Evolutionary conservation across 306 rosid genomes (phyloP), one percentile per base, ranked within the genome.

Genomic region (Macrotyloma uniflorum): DNA sequence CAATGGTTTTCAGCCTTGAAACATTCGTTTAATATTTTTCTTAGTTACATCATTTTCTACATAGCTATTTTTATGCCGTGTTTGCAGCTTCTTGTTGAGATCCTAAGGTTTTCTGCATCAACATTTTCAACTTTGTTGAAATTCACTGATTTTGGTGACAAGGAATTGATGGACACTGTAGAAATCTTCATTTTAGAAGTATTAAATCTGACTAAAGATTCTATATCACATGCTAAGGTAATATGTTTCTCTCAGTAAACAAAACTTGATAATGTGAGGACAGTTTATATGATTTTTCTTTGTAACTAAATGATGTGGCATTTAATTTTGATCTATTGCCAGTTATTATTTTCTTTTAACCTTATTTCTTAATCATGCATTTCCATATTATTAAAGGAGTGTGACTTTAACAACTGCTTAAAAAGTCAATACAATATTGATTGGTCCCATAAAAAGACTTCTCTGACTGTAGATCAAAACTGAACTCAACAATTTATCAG

Each of bases 31-130:
- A 9, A 45, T 79, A 15, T 51, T 70, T 82, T 55, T 79, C 79
- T 28, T 35, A 49, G 58, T 59, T 69, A 45, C 58, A 76, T 83
- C 35, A 70, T 59, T 23, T 72, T 64, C 79, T 58, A 65, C 55
- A 69, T 26, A 16, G 47, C 78, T 69, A 57, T 76, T 67, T 77
- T 83, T 67, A 47, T 62, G 23, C 55, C 83, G 33, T 42, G 47
- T 42, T 42, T 82, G 88, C 93, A 95, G 98, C 90, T 95, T 72
- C 95, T 95, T 67, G 71, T 79, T 86, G 89, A 89, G 65, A 68
- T 88, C 72, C 76, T 88, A 76, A 91, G 83, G 50, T 90, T 89
- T 90, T 89, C 89, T 71, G 84, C 88, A 63, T 87, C 87, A 64
- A 79, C 80, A 16, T 82, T 88, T 76, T 83, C 82, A 43, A 88